Conservation (phyloP, 495 filamentous ascomycete genomes). For the Aspergillus kassunensis region DNA sequence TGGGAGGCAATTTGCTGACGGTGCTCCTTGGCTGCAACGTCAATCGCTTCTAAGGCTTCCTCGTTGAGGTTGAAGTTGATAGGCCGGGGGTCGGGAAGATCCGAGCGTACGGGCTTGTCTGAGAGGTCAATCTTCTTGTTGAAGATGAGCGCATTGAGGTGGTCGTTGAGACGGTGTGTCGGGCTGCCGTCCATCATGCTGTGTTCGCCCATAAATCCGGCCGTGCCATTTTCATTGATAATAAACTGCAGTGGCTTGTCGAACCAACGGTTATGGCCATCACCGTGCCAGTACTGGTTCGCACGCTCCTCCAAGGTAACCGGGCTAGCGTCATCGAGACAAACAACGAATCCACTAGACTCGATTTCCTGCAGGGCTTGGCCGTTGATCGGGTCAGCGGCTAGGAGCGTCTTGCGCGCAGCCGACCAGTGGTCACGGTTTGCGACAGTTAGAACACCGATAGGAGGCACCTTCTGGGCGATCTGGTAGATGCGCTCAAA, state of each 20-base stretch:
- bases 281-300: conserved; percentile 96
- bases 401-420: conserved; percentile 71
- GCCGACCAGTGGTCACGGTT: conserved; percentile 93
- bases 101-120: conserved; percentile 67
- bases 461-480: conserved; percentile 62
- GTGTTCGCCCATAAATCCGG: conserved; percentile 98
- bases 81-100: conserved; percentile 73
- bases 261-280: conserved; percentile 93
- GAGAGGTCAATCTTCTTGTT: conserved; percentile 86
- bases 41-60: conserved; percentile 68
- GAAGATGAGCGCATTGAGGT: conserved; percentile 83
- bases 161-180: conserved; percentile 94
- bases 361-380: conserved; percentile 76
- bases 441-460: conserved; percentile 84
- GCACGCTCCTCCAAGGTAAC: conserved; percentile 95
- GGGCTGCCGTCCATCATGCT: conserved; percentile 99
- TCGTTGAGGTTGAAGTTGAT: conserved; percentile 74
- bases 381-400: conserved; percentile 71
- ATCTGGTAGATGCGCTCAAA: conserved; percentile 82
- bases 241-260: conserved; percentile 99
- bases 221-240: conserved; percentile 94
- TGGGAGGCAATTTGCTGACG: conserved; percentile 74
- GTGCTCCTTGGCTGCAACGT: conserved; percentile 72
- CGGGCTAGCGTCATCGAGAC: conserved; percentile 88
- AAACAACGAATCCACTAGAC: conserved; percentile 86